Conservation (phyloP, 2,329 filamentous ascomycete genomes). For the Calonectria pauciramosa region DNA sequence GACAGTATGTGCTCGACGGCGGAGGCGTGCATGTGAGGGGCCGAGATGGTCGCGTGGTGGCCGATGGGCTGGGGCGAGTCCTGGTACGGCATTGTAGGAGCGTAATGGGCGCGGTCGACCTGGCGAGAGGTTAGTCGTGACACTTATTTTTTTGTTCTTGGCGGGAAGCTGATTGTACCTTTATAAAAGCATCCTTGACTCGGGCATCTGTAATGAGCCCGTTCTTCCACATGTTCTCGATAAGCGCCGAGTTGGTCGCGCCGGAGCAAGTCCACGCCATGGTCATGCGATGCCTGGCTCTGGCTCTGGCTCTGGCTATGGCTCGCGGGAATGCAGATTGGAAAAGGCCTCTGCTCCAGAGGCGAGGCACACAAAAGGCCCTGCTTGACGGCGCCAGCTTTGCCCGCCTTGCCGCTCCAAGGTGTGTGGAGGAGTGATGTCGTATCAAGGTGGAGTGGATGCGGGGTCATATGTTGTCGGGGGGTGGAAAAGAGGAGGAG, state of each 20-base stretch:
- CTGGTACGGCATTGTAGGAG: slow-evolving; percentile 77
- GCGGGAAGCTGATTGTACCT: slow-evolving; percentile 59
- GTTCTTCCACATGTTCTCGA: slow-evolving; percentile 82
- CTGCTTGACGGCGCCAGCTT: slow-evolving; percentile 14
- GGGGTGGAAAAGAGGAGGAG: not conserved
- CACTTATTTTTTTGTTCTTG: not conserved
- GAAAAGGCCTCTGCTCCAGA: not conserved
- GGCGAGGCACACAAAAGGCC: not conserved
- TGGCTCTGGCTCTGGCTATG: not conserved
- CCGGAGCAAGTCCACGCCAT: slow-evolving; percentile 97
- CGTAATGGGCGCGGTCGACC: slow-evolving; percentile 92
- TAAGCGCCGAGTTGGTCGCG: slow-evolving; percentile 77
- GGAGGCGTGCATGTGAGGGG: slow-evolving; percentile 73
- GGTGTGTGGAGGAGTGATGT: slow-evolving; percentile 1
- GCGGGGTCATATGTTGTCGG: not conserved
- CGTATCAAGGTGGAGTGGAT: not conserved
- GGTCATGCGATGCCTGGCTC: slow-evolving; percentile 37
- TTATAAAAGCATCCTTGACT: slow-evolving; percentile 85
- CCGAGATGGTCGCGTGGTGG: slow-evolving; percentile 68
- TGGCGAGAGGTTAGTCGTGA: slow-evolving; percentile 48
- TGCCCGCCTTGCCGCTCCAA: not conserved
- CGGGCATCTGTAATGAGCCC: slow-evolving; percentile 79
- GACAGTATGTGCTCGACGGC: slow-evolving; percentile 65
- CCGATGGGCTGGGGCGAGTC: slow-evolving; percentile 70
- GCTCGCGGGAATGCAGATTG: not conserved